phyloP scores from a whole-genome alignment of 129 eudicot genomes.

The Apium graveolens region DNA sequence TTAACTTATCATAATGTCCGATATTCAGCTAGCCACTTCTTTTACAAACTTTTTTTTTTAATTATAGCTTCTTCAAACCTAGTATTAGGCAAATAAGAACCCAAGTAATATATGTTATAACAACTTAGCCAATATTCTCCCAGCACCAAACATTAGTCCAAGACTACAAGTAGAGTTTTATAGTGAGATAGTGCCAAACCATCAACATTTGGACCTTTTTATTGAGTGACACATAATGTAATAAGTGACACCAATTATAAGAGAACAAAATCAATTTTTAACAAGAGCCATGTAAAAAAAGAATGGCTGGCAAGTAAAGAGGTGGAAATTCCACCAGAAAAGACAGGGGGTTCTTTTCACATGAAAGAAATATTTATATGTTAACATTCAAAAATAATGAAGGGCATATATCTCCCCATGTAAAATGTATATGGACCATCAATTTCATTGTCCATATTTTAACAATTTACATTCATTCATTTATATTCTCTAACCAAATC shows the following conservation, averaged over 20 bases:
- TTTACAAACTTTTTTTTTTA: too few species aligned
- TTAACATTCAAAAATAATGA: neutral
- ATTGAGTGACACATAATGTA: neutral
- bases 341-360: neutral
- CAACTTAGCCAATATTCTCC: too few species aligned
- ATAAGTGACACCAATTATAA: neutral
- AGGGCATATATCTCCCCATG: neutral
- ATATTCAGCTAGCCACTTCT: too few species aligned
- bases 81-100: too few species aligned
- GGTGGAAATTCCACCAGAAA: neutral
- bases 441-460: neutral
- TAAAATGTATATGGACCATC: neutral
- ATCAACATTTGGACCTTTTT: neutral
- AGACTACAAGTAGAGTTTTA: too few species aligned
- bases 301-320: neutral
- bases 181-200: neutral
- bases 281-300: neutral
- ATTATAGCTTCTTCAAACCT: too few species aligned
- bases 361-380: neutral
- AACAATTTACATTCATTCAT: neutral
- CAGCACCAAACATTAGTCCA: too few species aligned
- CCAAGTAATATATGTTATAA: neutral
- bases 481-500: neutral
- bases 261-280: neutral
- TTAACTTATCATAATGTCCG: too few species aligned